These are phyloP conservation scores for Fomes fomentarius DNA, from an alignment of 1,284 basidiomycete species.

Conservation along the genomic window DNA sequence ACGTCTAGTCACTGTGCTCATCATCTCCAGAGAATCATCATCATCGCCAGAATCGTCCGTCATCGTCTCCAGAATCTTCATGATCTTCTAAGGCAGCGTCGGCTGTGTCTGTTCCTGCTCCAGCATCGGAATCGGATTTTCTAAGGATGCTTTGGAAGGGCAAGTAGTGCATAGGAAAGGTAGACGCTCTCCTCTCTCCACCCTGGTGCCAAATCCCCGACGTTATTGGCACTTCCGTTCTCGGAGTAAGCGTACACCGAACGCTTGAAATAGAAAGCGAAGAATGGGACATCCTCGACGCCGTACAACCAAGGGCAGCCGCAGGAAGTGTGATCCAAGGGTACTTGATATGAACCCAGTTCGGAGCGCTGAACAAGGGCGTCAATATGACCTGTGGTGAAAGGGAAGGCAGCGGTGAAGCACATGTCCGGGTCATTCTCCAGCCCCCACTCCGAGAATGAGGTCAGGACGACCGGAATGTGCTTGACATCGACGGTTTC, in stretches of 20 bases:
- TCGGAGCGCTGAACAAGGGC: slow-evolving; percentile 6
- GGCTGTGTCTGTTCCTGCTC: too few relatives aligned
- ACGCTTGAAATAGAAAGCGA: slow-evolving; percentile 18
- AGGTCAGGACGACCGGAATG: slow-evolving; percentile 30
- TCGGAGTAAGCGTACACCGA: slow-evolving; percentile 22
- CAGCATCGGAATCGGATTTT: too few relatives aligned
- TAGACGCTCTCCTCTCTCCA: slow-evolving; percentile 33
- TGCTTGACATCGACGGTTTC: slow-evolving; percentile 25
- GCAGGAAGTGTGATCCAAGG: neutral
- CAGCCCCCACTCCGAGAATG: slow-evolving; percentile 6
- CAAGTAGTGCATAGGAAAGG: slow-evolving; percentile 33
- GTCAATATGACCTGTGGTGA: slow-evolving; percentile 33
- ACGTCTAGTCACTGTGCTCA: too few relatives aligned
- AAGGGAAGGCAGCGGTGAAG: slow-evolving; percentile 26
- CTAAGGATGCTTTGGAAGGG: slow-evolving; percentile 18
- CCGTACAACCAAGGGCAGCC: slow-evolving; percentile 16
- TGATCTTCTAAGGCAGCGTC: too few relatives aligned
- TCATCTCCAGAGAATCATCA: too few relatives aligned
- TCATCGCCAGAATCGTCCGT: too few relatives aligned
- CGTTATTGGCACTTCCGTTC: slow-evolving; percentile 23
- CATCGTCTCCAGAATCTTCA: too few relatives aligned
- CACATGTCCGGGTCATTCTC: neutral
- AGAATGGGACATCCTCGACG: slow-evolving; percentile 31
- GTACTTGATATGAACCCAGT: neutral
- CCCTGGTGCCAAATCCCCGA: slow-evolving; percentile 33